Percentiles rank a stretch among this genome's conserved stretches.
Evolutionary conservation across 2,329 filamentous ascomycete genomes (phyloP).

Genomic region (Curvularia sp.): DNA sequence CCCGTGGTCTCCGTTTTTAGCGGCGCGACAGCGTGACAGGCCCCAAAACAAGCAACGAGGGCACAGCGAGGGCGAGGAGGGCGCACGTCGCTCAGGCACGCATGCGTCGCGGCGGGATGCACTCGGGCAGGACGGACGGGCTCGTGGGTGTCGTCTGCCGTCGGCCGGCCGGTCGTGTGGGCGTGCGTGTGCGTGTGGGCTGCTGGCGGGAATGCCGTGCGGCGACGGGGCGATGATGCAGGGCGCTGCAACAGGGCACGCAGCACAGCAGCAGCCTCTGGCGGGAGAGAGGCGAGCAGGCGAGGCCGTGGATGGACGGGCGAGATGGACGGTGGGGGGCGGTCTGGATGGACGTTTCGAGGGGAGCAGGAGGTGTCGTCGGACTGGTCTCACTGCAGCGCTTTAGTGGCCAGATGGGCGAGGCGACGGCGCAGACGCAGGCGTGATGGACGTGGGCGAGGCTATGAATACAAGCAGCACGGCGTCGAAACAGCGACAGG

Average conservation of each 20-base stretch:
- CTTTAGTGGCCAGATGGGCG: slow-evolving; percentile 36
- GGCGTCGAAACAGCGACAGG: slow-evolving; percentile 8
- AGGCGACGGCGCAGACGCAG: slow-evolving; percentile 18
- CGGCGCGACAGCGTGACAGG: slow-evolving; percentile 40
- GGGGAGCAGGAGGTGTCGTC: slow-evolving; percentile 34
- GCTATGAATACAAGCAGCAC: not conserved
- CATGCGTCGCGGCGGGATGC: slow-evolving; percentile 35
- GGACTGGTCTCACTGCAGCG: slow-evolving; percentile 38
- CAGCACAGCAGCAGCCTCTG: slow-evolving; percentile 24
- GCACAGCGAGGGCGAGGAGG: slow-evolving; percentile 2
- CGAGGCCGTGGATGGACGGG: slow-evolving; percentile 23
- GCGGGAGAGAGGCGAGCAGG: slow-evolving; percentile 19
- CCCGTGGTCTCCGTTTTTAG: slow-evolving; percentile 39
- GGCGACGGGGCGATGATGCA: slow-evolving; percentile 35
- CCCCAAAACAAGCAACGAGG: slow-evolving; percentile 21
- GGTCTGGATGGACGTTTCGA: slow-evolving; percentile 31
- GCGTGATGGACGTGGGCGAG: slow-evolving; percentile 29
- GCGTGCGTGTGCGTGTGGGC: slow-evolving; percentile 39
- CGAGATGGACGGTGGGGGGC: slow-evolving; percentile 31
- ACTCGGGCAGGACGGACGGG: slow-evolving; percentile 17
- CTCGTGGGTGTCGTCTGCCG: not conserved
- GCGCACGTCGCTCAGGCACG: slow-evolving; percentile 33
- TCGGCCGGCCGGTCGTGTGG: slow-evolving; percentile 21
- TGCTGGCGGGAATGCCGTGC: slow-evolving; percentile 43
- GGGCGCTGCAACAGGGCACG: slow-evolving; percentile 23